These are phyloP conservation scores for Termitomyces sp. DNA, from an alignment of 768 basidiomycete genomes.

Conservation along the genomic window DNA sequence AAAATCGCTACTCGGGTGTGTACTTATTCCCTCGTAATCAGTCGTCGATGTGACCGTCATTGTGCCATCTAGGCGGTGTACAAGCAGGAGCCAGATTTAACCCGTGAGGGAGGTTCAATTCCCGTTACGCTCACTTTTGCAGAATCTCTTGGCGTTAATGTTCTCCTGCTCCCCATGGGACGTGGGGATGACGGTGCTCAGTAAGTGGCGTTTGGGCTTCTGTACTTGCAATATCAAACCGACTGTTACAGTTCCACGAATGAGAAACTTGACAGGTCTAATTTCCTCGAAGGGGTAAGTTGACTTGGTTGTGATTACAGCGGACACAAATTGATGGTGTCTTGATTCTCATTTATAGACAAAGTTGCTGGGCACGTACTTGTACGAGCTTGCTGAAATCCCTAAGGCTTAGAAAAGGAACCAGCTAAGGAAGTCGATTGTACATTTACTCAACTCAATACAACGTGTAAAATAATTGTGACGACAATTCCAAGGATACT, in stretches of 20 bases:
- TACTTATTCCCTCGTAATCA: neutral
- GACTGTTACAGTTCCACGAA: conserved; percentile 65
- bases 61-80: conserved; percentile 44
- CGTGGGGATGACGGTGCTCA: conserved; percentile 93
- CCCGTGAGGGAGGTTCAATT: conserved; percentile 91
- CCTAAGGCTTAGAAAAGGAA: neutral
- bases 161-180: conserved; percentile 88
- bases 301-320: neutral
- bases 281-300: conserved; percentile 82
- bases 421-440: neutral
- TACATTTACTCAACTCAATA: neutral
- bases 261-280: conserved; percentile 88
- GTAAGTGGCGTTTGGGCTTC: conserved; percentile 35
- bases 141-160: conserved; percentile 80
- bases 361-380: conserved; percentile 74
- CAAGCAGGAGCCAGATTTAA: conserved; percentile 71
- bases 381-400: conserved; percentile 60
- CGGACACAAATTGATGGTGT: neutral
- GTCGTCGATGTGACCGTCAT: neutral
- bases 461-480: neutral
- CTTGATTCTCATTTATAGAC: conserved; percentile 31
- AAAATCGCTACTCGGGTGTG: conserved; percentile 74
- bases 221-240: neutral
- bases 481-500: neutral
- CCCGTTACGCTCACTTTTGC: conserved; percentile 94